Base-by-base conservation (phyloP, 2,329 filamentous ascomycete species). In the Ophiostoma angusticollis region DNA sequence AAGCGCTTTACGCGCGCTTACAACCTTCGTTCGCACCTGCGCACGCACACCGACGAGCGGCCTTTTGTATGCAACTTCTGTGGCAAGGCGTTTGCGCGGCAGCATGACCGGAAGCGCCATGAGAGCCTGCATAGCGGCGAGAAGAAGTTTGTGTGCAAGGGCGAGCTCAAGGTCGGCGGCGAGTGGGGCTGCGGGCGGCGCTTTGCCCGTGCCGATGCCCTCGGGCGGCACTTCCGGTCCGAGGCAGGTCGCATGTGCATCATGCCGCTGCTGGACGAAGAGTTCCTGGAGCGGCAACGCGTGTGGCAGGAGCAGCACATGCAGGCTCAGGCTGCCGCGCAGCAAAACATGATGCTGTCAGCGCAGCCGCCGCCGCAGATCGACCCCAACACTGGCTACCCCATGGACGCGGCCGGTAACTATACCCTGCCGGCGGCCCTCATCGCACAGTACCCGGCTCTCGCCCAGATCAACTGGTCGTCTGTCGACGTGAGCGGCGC, bases 111-210 rank as follows among this genome's bases (percentile, higher is more conserved):
- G 32, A 98, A 98, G 61, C 80, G 91, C 28, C 91, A 98, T 59
- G 91, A 98, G 62, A 87, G 89, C 28, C 65, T 98, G 30, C 91
- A 98, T 54, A 93, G 84, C 0, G 91, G 91, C 30, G 91, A 98
- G 63, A 98, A 96, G 74, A 96, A 94, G 55, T 98, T 96, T 56
- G 84, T 96, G 7, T 98, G 91, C 62, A 86, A 85, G 49, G 91
- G 91, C 38, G 83, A 87, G 42, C 74, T 98, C 35, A 87, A 89
- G 49, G 76, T 76, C 2, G 78, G 80, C 33, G 80, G 80, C 5
- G 76, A 82, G 48, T 98, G 91, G 91, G 91, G 91, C 16, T 98
- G 91, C 50, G 85, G 85, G 4, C 74, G 91, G 45, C 75, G 87
- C 9, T 98, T 98, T 58, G 91, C 91, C 13, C 84, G 91, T 50